Conservation (phyloP, 352 stramenopile species). For the Phytophthora rubi region DNA sequence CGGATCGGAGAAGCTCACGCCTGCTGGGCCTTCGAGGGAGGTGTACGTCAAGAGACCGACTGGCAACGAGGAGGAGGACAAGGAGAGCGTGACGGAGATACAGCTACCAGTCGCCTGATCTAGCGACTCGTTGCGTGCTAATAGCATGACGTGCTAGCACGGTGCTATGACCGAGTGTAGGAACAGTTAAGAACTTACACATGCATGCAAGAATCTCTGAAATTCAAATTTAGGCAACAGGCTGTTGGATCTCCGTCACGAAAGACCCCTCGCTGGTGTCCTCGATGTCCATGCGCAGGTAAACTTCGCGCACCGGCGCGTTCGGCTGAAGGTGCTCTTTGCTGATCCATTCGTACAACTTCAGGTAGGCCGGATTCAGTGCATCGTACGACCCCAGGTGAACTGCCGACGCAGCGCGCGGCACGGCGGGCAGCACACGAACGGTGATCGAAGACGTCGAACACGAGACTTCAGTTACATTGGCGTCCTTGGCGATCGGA, state of each 20-base stretch:
- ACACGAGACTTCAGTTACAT: slow-evolving; percentile 18
- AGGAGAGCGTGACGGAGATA: slow-evolving; percentile 38
- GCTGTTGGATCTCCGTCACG: slow-evolving; percentile 40
- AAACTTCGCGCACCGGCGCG: slow-evolving; percentile 46
- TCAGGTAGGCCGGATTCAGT: slow-evolving; percentile 30
- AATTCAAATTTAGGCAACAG: slow-evolving; percentile 14
- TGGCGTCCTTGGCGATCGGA: slow-evolving; percentile 31
- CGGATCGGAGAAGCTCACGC: slow-evolving; percentile 30
- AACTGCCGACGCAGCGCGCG: slow-evolving; percentile 30
- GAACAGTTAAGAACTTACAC: not conserved
- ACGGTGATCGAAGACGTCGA: slow-evolving; percentile 22
- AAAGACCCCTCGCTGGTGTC: slow-evolving; percentile 37
- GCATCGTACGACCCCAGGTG: slow-evolving; percentile 46
- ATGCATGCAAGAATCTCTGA: no score
- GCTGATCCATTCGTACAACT: slow-evolving; percentile 43
- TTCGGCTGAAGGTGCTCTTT: slow-evolving; percentile 28
- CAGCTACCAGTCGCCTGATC: slow-evolving; percentile 37
- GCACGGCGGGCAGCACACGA: slow-evolving; percentile 21
- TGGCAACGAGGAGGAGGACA: slow-evolving; percentile 22
- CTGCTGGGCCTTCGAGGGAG: slow-evolving; percentile 43
- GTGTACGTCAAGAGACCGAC: slow-evolving; percentile 50
- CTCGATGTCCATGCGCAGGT: slow-evolving; percentile 33
- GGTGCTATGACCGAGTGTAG: not conserved
- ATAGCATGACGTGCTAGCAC: no score
- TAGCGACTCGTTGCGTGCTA: not conserved